Base-by-base conservation (phyloP, 192 early-diverging fungal species). In the Coemansia guatemalensis region DNA sequence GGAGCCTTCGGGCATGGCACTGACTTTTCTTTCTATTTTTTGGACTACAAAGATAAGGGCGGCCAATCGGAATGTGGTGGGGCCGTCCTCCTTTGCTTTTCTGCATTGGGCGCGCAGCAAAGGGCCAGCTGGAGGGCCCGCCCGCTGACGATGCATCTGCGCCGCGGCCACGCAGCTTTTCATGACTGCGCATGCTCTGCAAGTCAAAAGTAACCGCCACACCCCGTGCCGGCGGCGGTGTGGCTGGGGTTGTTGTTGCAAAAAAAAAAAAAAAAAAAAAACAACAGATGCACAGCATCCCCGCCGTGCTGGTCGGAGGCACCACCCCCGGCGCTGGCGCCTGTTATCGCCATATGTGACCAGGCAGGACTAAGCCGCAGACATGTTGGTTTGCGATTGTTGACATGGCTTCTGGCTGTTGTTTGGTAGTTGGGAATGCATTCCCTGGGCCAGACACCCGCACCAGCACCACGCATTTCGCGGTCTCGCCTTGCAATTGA, bases 221-320 rank as follows among this genome's bases (percentile, higher is more conserved):
- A 44, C 25, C 30, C 59, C 27, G 29, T 26, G 22, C 58, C 11
- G 55, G 25, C 22, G 53, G 14, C 6, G 23, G 23, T 30, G 29
- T 25, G 29, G 53, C 48, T 60, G 59, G 26, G 48, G 59, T 60
- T 47, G 59, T 49, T 60, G 48, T 58, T 58, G 35, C 56, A 58
- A 58, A n/a, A n/a, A n/a, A n/a, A n/a, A n/a, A n/a, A n/a, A n/a
- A n/a, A n/a, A n/a, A n/a, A n/a, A n/a, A n/a, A n/a, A n/a, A 58
- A 60, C 59, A 60, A 24, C 58, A 60, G 35, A 30, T 60, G 48
- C 50, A 50, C 33, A 22, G 39, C 48, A 49, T 44, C 39, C 14
- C 39, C 29, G 29, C 29, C 14, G 39, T 44, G 39, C 39, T 44
- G 39, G 39, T 12, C 39, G 14, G 39, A 44, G 39, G 17, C 39